Evolutionary conservation across 257 asterid genomes (phyloP).

Genomic region (Ehretia macrophylla): DNA sequence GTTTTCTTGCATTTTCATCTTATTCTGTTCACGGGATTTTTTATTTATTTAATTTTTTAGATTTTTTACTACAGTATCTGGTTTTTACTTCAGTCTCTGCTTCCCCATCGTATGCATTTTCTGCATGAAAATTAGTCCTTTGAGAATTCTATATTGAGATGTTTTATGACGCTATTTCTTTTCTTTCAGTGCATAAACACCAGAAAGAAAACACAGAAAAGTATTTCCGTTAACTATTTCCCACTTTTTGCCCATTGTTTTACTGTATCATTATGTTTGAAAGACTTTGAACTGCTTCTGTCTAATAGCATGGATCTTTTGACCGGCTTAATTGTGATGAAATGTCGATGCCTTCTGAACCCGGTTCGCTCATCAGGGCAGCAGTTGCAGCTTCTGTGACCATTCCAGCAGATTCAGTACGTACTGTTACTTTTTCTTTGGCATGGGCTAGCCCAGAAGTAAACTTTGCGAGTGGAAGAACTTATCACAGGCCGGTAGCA

Average conservation of each 20-base stretch:
- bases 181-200: no score
- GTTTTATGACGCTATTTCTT: no score
- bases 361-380: constrained; percentile 75
- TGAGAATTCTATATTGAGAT: no score
- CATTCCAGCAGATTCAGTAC: constrained; percentile 57
- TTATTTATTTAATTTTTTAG: no score
- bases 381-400: constrained; percentile 87
- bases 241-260: background rate
- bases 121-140: no score
- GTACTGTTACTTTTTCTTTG: constrained; percentile 68
- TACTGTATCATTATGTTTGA: constrained; percentile 21
- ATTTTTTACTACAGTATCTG: no score
- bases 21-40: no score
- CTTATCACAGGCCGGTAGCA: constrained; percentile 70
- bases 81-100: no score
- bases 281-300: constrained; percentile 26
- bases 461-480: constrained; percentile 71
- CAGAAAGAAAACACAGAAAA: no score
- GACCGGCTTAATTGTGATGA: constrained; percentile 65
- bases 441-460: constrained; percentile 96
- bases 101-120: no score
- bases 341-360: constrained; percentile 71
- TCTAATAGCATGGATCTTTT: constrained; percentile 79
- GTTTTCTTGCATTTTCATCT: no score
- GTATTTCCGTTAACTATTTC: no score